These are phyloP conservation scores for Verticillium longisporum DNA, from an alignment of 2,329 filamentous ascomycete species.

Conservation along the genomic window DNA sequence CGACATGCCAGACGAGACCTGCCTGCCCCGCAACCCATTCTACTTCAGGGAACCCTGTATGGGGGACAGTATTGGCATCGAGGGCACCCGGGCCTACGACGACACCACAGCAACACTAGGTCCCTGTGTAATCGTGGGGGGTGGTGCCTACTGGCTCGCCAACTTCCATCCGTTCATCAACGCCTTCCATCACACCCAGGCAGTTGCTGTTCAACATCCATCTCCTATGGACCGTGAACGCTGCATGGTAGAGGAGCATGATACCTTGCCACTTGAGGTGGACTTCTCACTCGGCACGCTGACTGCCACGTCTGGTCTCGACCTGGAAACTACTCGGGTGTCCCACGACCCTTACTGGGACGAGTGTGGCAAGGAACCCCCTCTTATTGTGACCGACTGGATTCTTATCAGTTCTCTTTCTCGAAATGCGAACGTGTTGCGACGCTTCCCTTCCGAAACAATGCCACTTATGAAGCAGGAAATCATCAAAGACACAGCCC, in stretches of 20 bases:
- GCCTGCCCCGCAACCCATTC: conserved; percentile 33
- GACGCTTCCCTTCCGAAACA: conserved; percentile 29
- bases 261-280: conserved; percentile 21
- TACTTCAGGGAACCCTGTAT: conserved; percentile 34
- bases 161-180: conserved; percentile 38
- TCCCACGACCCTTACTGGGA: conserved; percentile 39
- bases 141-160: conserved; percentile 32
- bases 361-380: conserved; percentile 29
- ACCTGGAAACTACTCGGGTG: conserved; percentile 34
- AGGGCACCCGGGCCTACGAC: conserved; percentile 18
- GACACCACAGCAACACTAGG: conserved; percentile 35
- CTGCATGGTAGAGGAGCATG: conserved; percentile 28
- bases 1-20: conserved; percentile 32
- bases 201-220: conserved; percentile 30
- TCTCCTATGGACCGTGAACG: conserved; percentile 30
- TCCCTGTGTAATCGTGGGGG: conserved; percentile 29
- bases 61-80: conserved; percentile 36
- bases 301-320: conserved; percentile 31
- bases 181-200: conserved; percentile 18
- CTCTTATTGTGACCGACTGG: conserved; percentile 37
- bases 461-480: conserved; percentile 22
- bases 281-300: conserved; percentile 27
- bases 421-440: conserved; percentile 31
- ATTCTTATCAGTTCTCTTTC: conserved; percentile 27
- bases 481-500: conserved; percentile 21